phyloP scores from a whole-genome alignment of 768 basidiomycete genomes.

The Exsudoporus frostii region DNA sequence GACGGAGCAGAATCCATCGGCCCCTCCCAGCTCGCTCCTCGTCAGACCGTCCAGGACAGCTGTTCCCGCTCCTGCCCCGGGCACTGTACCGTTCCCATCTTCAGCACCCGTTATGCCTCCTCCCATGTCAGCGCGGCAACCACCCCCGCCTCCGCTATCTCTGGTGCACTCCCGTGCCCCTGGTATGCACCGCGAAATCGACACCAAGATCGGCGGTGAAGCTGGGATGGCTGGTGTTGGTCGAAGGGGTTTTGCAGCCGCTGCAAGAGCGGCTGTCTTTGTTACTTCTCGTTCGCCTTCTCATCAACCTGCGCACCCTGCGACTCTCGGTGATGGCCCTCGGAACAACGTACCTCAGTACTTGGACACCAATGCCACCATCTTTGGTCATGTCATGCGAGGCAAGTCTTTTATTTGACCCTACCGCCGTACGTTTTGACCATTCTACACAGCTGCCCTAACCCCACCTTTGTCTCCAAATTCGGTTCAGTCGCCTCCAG shows the following conservation, averaged over 20 bases:
- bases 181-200: constrained; percentile 37
- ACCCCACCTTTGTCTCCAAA: constrained; percentile 36
- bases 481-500: constrained; percentile 31
- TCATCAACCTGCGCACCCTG: constrained; percentile 1
- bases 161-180: constrained; percentile 2
- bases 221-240: constrained; percentile 93
- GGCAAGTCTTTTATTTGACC: constrained; percentile 20
- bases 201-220: constrained; percentile 71
- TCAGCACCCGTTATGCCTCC: constrained; percentile 1
- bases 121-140: constrained; percentile 16
- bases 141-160: constrained; percentile 17
- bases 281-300: constrained; percentile 20
- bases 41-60: constrained; percentile 7
- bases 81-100: constrained; percentile 17
- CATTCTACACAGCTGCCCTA: constrained; percentile 21
- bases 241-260: constrained; percentile 75
- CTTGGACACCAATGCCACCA: constrained; percentile 44
- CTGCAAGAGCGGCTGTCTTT: constrained; percentile 60
- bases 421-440: constrained; percentile 4
- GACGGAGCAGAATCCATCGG: neutral
- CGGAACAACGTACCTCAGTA: constrained; percentile 40
- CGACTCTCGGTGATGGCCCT: constrained; percentile 9
- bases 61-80: constrained; percentile 9
- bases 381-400: constrained; percentile 29
- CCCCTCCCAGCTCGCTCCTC: neutral